Evolutionary conservation across 169 alveolate species (phyloP).

Genomic region (Plasmodium gaboni): DNA sequence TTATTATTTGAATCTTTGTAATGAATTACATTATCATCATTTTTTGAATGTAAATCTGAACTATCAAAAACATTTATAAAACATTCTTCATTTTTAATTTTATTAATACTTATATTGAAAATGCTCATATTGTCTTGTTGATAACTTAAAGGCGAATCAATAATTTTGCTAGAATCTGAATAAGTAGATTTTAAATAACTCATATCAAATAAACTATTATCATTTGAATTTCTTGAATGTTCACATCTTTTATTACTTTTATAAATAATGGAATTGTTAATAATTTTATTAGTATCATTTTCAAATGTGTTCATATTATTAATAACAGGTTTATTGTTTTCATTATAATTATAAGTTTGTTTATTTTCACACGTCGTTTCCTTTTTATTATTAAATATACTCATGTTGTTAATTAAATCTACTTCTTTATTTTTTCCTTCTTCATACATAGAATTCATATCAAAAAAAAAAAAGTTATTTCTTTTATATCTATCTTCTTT

Average conservation of each 20-base stretch:
- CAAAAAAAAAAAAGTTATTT: neutral
- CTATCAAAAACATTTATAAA: neutral
- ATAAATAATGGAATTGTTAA: neutral
- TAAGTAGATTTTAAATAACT: slow-evolving; percentile 54
- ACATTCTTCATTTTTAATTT: neutral
- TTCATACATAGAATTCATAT: slow-evolving; percentile 3
- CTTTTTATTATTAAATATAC: slow-evolving; percentile 8
- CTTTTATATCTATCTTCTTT: slow-evolving; percentile 14
- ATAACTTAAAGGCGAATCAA: slow-evolving; percentile 34
- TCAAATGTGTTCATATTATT: neutral
- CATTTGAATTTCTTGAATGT: neutral
- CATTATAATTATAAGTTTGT: neutral
- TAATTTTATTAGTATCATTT: neutral
- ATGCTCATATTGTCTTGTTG: neutral
- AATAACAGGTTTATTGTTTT: neutral
- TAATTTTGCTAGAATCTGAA: slow-evolving; percentile 47
- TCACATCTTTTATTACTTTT: neutral
- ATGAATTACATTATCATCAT: neutral
- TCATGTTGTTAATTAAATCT: slow-evolving; percentile 12
- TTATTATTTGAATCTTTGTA: slow-evolving; percentile 7
- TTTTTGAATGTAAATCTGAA: neutral
- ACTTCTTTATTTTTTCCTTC: slow-evolving; percentile 8
- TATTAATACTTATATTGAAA: neutral
- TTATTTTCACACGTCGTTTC: neutral
- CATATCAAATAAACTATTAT: slow-evolving; percentile 15